These are phyloP conservation scores for Nemania sp. DNA, from an alignment of 2,329 filamentous ascomycete genomes.

Conservation along the genomic window DNA sequence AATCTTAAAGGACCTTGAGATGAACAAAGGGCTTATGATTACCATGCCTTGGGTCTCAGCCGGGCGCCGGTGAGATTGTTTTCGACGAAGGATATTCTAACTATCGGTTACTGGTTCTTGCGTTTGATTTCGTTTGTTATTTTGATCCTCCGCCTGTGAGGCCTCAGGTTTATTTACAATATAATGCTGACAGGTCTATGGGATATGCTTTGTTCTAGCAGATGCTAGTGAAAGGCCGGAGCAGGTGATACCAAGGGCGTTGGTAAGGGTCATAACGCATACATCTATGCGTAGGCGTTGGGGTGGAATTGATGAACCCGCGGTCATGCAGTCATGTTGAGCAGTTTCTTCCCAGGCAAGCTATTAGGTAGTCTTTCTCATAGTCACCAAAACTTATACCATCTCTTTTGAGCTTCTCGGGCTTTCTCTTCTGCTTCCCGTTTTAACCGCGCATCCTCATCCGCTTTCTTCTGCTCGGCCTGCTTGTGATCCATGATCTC, in stretches of 20 bases:
- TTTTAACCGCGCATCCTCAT: slow-evolving; percentile 46
- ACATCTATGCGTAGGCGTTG: slow-evolving; percentile 13
- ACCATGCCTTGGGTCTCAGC: too few species aligned
- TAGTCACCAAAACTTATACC: slow-evolving; percentile 61
- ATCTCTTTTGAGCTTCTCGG: slow-evolving; percentile 44
- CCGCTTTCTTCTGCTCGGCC: slow-evolving; percentile 56
- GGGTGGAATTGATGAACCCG: slow-evolving; percentile 27
- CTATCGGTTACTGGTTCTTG: slow-evolving; percentile 3
- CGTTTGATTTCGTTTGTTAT: too few species aligned
- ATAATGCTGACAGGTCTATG: slow-evolving; percentile 7
- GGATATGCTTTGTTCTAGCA: slow-evolving; percentile 9
- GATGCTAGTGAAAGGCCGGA: not conserved
- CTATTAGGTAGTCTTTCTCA: slow-evolving; percentile 13
- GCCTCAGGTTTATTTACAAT: slow-evolving; percentile 8
- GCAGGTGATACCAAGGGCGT: not conserved
- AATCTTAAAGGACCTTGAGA: too few species aligned
- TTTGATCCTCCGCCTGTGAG: not conserved
- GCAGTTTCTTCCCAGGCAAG: slow-evolving; percentile 6
- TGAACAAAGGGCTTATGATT: too few species aligned
- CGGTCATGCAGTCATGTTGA: slow-evolving; percentile 14
- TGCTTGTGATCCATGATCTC: slow-evolving; percentile 79
- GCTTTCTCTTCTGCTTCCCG: slow-evolving; percentile 49
- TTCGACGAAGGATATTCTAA: not conserved
- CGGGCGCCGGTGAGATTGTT: not conserved
- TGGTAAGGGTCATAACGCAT: slow-evolving; percentile 13